Percentiles rank a stretch among this genome's conserved stretches.
Evolutionary conservation across 495 filamentous ascomycete genomes (phyloP).

Genomic region (Neurospora sp.): DNA sequence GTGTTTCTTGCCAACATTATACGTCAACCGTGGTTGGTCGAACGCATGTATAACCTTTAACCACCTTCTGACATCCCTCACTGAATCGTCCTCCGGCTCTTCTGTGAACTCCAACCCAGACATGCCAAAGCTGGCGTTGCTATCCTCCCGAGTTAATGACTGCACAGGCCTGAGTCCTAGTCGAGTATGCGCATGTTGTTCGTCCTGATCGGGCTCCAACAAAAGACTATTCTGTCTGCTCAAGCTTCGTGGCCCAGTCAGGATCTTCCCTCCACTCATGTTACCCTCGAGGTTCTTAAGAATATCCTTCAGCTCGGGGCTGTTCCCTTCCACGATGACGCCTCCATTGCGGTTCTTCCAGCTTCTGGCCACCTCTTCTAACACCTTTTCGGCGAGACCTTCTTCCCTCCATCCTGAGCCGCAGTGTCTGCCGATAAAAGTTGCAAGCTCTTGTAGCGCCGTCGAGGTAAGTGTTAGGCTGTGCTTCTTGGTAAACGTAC

Average conservation of each 20-base stretch:
- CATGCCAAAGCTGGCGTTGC: slow-evolving; percentile 53
- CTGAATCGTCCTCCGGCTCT: slow-evolving; percentile 45
- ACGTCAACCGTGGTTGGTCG: slow-evolving; percentile 76
- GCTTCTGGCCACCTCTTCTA: slow-evolving; percentile 79
- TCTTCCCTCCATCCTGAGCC: slow-evolving; percentile 95
- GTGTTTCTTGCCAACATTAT: slow-evolving; percentile 81
- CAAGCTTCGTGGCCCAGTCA: slow-evolving; percentile 30
- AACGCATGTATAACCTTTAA: slow-evolving; percentile 68
- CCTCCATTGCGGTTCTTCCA: slow-evolving; percentile 82
- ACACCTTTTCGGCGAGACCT: slow-evolving; percentile 79
- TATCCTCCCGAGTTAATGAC: slow-evolving; percentile 40
- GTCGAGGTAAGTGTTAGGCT: slow-evolving; percentile 87
- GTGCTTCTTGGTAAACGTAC: slow-evolving; percentile 95
- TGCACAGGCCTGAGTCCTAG: slow-evolving; percentile 33
- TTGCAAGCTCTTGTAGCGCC: slow-evolving; percentile 71
- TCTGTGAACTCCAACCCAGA: slow-evolving; percentile 51
- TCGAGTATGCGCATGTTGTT: slow-evolving; percentile 29
- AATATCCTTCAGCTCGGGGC: slow-evolving; percentile 65
- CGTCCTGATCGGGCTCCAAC: slow-evolving; percentile 27
- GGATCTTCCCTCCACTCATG: slow-evolving; percentile 71
- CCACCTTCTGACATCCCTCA: slow-evolving; percentile 62
- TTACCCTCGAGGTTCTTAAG: slow-evolving; percentile 70
- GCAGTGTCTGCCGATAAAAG: slow-evolving; percentile 86
- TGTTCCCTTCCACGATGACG: slow-evolving; percentile 80
- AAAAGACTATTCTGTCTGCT: slow-evolving; percentile 52